Base-by-base conservation (phyloP, 2,329 filamentous ascomycete species). In the Cordyceps javanica region DNA sequence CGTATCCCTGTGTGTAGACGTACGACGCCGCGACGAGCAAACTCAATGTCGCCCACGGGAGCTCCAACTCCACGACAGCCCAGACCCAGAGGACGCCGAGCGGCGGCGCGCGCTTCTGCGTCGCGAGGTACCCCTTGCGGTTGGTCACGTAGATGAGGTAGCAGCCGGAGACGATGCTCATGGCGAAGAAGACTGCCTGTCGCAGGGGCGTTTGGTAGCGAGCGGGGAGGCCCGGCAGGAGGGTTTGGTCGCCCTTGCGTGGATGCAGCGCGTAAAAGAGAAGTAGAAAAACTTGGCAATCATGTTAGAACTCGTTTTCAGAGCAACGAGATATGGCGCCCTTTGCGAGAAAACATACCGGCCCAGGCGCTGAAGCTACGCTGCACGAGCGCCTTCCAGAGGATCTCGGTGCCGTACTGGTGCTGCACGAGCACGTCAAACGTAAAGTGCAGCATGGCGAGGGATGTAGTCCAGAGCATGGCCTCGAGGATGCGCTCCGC, bases 71-170 rank as follows among this genome's bases (percentile, higher is more conserved):
- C 48, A 97, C 80, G 23, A 97, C 87, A 32, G 88, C 85, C 91
- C 93, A 97, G 5, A 97, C 82, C 92, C 93, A 97, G 19, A 97
- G 71, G 41, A 90, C 93, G 0, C 91, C 94, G 14, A 97, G 71
- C 5, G 91, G 86, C n/a, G 94, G 94, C 0, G 91, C 89, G 62
- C 85, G 86, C 75, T 96, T 95, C 90, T 97, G 92, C 21, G 96
- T 86, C 7, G 89, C 88, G 64, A 95, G 85, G 67, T 97, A 97
- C 5, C 87, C 84, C 62, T 86, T 83, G 30, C 77, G 80, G 67
- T 97, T 97, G 26, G 89, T 91, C 55, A 92, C 84, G 63, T 89
- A 78, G 50, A 97, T 86, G 61, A 97, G 77, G 70, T 91, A 92
- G 72, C 86, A 90, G 1, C 94, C 94, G 0, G 83, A 76, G 10